These are phyloP conservation scores for Russula vinacea DNA, from an alignment of 768 basidiomycete species.

Conservation along the genomic window DNA sequence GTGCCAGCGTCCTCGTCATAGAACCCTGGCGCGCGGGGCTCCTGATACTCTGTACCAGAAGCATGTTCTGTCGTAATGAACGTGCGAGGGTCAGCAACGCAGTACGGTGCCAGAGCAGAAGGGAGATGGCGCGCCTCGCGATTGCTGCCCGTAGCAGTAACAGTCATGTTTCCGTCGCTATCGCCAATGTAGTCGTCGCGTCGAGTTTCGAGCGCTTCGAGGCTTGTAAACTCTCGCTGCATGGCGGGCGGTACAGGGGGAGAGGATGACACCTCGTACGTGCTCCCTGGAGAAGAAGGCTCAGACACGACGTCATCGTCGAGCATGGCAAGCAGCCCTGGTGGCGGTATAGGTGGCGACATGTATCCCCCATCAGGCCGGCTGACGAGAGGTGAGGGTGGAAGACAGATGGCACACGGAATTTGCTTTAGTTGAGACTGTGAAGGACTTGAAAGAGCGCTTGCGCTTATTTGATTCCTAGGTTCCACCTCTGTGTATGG, in stretches of 20 bases:
- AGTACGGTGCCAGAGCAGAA: constrained; percentile 9
- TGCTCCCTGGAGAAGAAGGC: constrained; percentile 24
- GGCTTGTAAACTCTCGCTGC: constrained; percentile 23
- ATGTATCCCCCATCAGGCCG: not conserved
- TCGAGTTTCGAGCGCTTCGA: constrained; percentile 17
- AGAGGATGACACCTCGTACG: constrained; percentile 16
- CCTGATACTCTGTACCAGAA: constrained; percentile 12
- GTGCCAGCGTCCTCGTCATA: not conserved
- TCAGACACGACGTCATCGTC: constrained; percentile 15
- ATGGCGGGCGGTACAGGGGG: not conserved
- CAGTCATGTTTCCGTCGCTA: not conserved
- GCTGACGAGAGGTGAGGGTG: constrained; percentile 6
- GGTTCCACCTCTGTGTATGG: constrained; percentile 5
- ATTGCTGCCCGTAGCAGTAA: constrained; percentile 5
- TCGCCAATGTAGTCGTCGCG: not conserved
- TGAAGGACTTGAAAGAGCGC: not conserved
- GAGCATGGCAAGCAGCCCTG: constrained; percentile 9
- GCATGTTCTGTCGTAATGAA: constrained; percentile 20
- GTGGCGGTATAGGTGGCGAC: not conserved
- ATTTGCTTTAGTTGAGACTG: not conserved
- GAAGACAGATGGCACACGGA: not conserved
- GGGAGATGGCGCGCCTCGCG: constrained; percentile 26
- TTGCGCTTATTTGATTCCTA: not conserved
- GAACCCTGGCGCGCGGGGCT: not conserved
- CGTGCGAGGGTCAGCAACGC: constrained; percentile 9